Percentiles rank a stretch among this genome's conserved stretches.
These are phyloP conservation scores for Solanum lycopersicoides DNA, from an alignment of 257 asterid species.

Conservation along the genomic window DNA sequence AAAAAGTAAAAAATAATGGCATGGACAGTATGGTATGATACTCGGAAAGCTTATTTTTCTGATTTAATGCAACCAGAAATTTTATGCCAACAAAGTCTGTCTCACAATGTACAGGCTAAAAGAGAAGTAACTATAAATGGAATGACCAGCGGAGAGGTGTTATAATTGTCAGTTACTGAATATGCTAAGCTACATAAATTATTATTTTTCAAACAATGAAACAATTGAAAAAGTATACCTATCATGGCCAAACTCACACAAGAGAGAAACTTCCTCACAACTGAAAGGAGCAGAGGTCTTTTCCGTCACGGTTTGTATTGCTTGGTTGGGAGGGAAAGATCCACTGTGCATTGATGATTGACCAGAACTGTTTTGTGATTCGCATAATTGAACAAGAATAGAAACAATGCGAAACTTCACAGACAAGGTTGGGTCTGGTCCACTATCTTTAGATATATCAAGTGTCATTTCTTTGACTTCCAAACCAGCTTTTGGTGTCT, in stretches of 20 bases:
- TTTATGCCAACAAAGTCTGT: not conserved
- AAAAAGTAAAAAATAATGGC: not conserved
- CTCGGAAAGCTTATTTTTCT: not conserved
- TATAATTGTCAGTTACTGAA: not conserved
- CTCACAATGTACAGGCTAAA: not conserved
- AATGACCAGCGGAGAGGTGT: not conserved
- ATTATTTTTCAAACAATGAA: not conserved
- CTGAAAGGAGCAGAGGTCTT: constrained; percentile 63
- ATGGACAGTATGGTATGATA: not conserved
- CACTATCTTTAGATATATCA: constrained; percentile 88
- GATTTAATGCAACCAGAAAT: not conserved
- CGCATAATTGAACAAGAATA: constrained; percentile 49
- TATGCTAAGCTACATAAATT: not conserved
- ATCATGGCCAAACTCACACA: constrained; percentile 82
- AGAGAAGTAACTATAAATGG: not conserved
- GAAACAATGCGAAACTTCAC: constrained; percentile 70
- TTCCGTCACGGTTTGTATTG: constrained; percentile 20
- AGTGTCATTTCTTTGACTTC: constrained; percentile 81
- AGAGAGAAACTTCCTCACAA: constrained; percentile 79
- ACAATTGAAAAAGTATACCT: constrained; percentile 36
- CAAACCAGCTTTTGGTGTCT: constrained; percentile 82
- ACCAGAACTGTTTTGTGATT: constrained; percentile 40
- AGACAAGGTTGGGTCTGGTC: constrained; percentile 64
- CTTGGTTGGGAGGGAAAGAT: constrained; percentile 29
- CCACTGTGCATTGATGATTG: constrained; percentile 37